Evolutionary conservation across 2,329 filamentous ascomycete species (phyloP), one percentile per base, ranked within the genome.

Genomic region (Aspergillus ibericus): DNA sequence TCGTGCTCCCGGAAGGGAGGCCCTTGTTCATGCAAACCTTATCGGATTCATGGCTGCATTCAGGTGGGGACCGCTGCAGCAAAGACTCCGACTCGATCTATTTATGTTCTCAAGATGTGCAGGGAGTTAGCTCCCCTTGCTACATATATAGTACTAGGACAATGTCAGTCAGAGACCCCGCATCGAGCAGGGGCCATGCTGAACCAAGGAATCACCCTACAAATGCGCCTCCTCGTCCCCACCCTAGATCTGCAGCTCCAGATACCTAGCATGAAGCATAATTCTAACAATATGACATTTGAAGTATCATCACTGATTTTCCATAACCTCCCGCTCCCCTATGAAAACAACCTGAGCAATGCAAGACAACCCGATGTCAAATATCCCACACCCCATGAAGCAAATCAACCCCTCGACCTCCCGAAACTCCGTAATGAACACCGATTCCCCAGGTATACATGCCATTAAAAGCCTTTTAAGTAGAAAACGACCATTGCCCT

Each of bases 371-470:
- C 15, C 42, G 15, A 22, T n/a, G 7, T 29, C 22, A 48, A 48
- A 48, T 16, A 32, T n/a, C 27, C 44, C 44, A 29, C n/a, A 32
- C 25, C 29, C 29, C 44, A 16, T 29, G 25, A 47, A 16, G 8
- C n/a, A 27, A 12, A 9, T 18, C 25, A 27, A 12, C 25, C n/a
- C n/a, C 25, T 48, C 25, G 16, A 5, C 44, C 25, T 22, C 35
- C 47, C 15, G n/a, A 27, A 56, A 47, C 40, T 22, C 27, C 38
- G 1, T 27, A 53, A 61, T 44, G 51, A 55, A 53, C 50, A 47
- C 35, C 46, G 18, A 25, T 48, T 7, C 46, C 55, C 48, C 54
- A 48, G 20, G 36, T 32, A 20, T 16, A 32, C 25, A 29, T 32
- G 44, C 44, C n/a, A 48, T 29, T 16, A 12, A 48, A 29, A 32